phyloP scores from a whole-genome alignment of 345 rosid species.

The Bretschneidera sinensis region DNA sequence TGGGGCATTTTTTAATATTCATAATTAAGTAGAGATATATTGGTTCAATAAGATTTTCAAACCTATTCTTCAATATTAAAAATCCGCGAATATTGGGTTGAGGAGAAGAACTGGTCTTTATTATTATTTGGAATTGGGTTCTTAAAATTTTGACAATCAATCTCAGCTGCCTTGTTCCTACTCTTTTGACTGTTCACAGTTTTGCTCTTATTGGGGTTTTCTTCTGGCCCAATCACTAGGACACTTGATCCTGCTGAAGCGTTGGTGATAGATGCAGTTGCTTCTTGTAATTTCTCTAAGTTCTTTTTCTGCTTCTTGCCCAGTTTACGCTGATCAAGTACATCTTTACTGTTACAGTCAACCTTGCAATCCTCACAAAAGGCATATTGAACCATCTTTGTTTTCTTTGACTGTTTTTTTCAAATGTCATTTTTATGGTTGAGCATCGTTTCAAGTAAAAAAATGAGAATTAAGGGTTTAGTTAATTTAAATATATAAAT shows the following conservation, averaged over 20 bases:
- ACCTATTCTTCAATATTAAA: no score
- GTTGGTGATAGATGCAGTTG: neutral
- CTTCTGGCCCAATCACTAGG: slow-evolving; percentile 29
- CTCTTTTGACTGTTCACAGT: neutral
- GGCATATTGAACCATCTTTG: slow-evolving; percentile 18
- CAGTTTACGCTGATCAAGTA: slow-evolving; percentile 26
- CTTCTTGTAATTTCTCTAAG: slow-evolving; percentile 22
- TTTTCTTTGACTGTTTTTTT: slow-evolving; percentile 18
- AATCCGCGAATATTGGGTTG: no score
- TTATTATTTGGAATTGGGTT: no score
- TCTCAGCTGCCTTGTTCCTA: slow-evolving; percentile 27
- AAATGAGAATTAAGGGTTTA: no score
- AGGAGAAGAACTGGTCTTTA: no score
- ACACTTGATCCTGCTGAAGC: neutral
- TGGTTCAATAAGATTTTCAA: no score
- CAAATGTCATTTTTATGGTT: slow-evolving; percentile 11
- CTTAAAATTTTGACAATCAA: no score
- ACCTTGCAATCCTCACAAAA: slow-evolving; percentile 27
- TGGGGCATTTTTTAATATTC: no score
- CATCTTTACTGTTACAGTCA: slow-evolving; percentile 23
- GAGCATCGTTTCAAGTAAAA: no score
- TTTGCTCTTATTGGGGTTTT: slow-evolving; percentile 22
- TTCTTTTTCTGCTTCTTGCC: slow-evolving; percentile 37
- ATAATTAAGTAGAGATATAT: no score
- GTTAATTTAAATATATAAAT: no score